Conservation (phyloP, 1,284 basidiomycete species). For the Cutaneotrichosporon curvatum region DNA sequence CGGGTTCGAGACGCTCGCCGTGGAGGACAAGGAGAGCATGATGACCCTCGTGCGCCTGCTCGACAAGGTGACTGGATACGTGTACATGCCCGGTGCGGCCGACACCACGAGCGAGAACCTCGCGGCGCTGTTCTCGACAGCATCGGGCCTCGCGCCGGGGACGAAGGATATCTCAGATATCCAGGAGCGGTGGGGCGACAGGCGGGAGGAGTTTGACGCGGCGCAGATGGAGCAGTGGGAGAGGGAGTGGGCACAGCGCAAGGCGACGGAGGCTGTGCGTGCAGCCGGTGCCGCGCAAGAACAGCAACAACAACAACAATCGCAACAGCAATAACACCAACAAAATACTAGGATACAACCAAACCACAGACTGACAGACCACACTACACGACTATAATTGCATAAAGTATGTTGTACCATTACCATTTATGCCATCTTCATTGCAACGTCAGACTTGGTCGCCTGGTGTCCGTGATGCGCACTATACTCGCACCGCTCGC, state of each 20-base stretch:
- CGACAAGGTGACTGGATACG: conserved; percentile 82
- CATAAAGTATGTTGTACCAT: no score
- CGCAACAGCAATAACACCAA: no score
- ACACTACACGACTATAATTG: no score
- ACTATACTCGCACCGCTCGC: no score
- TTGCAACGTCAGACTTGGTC: no score
- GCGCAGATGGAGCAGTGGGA: conserved; percentile 56
- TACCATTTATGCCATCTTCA: no score
- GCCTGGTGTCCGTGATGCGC: no score
- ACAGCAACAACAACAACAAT: no score
- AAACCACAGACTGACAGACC: no score
- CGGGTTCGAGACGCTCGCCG: conserved; percentile 92
- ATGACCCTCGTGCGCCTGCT: conserved; percentile 70
- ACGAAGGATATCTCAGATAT: conserved; percentile 63
- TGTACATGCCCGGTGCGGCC: conserved; percentile 57
- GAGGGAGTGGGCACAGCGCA: conserved; percentile 40
- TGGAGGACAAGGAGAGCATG: conserved; percentile 94
- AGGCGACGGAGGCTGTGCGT: conserved; percentile 10
- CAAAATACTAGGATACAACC: no score
- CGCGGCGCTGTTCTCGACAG: conserved; percentile 60
- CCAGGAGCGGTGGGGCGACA: conserved; percentile 82
- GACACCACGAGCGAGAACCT: conserved; percentile 56
- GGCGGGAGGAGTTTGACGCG: conserved; percentile 67
- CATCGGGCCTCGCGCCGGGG: conserved; percentile 55
- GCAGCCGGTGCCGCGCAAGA: no score